A percentile compares a stretch with the other conserved stretches of the same genome.
Evolutionary conservation across 768 basidiomycete genomes (phyloP).

Genomic region (Arthromyces matolae): DNA sequence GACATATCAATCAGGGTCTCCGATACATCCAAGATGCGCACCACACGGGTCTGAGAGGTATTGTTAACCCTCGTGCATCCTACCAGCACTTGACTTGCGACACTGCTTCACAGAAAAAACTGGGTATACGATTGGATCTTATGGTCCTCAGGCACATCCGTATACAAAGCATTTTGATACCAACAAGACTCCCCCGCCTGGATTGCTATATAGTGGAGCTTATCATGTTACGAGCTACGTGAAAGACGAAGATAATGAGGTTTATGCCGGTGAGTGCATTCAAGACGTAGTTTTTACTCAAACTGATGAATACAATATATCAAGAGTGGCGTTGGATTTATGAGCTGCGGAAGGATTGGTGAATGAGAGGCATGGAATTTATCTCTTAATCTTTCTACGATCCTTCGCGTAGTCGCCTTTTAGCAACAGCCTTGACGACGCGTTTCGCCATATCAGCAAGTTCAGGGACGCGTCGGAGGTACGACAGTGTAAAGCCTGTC

Average conservation of each 20-base stretch:
- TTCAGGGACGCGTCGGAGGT: constrained; percentile 75
- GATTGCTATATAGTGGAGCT: constrained; percentile 76
- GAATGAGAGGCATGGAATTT: constrained; percentile 15
- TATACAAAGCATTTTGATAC: constrained; percentile 76
- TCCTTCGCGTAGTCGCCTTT: constrained; percentile 50
- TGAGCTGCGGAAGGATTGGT: constrained; percentile 93
- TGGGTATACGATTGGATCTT: constrained; percentile 94
- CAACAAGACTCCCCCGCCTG: constrained; percentile 70
- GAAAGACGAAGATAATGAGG: constrained; percentile 78
- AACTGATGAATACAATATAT: not conserved
- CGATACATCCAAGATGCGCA: constrained; percentile 91
- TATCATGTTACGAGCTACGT: constrained; percentile 82
- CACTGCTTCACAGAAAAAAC: constrained; percentile 77
- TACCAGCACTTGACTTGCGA: not conserved
- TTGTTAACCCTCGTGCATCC: not conserved
- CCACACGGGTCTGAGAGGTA: constrained; percentile 70
- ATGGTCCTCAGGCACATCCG: constrained; percentile 67
- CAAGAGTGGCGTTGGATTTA: constrained; percentile 86
- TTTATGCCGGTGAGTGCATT: constrained; percentile 70
- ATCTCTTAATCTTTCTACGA: constrained; percentile 39
- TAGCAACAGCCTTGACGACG: constrained; percentile 59
- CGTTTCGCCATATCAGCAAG: constrained; percentile 59
- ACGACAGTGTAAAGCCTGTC: constrained; percentile 66
- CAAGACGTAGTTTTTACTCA: not conserved
- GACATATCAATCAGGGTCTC: constrained; percentile 68